These are phyloP conservation scores for Boletus rex-veris DNA, from an alignment of 768 basidiomycete species.

Conservation along the genomic window DNA sequence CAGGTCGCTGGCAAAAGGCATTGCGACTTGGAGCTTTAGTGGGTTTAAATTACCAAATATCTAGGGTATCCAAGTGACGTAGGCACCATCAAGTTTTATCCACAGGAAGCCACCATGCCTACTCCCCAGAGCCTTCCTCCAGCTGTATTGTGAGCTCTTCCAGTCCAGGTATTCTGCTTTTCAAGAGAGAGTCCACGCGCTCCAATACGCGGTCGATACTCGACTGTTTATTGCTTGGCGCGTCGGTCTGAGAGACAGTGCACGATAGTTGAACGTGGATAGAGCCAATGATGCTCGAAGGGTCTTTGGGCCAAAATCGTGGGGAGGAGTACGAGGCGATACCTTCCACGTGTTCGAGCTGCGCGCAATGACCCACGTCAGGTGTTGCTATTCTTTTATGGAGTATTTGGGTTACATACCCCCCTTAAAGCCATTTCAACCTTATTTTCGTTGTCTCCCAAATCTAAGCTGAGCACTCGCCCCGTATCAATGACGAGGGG, in stretches of 20 bases:
- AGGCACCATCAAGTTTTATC: constrained; percentile 9
- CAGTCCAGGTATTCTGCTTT: constrained; percentile 71
- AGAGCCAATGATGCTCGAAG: constrained; percentile 79
- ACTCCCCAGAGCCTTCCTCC: constrained; percentile 36
- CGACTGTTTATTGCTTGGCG: constrained; percentile 25
- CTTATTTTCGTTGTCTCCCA: constrained; percentile 55
- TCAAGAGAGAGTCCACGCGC: constrained; percentile 69
- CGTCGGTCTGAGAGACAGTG: constrained; percentile 52
- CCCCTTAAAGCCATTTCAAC: constrained; percentile 62
- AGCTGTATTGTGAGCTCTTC: constrained; percentile 91
- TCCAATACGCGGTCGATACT: constrained; percentile 63
- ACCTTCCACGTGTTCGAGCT: constrained; percentile 77
- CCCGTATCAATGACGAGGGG: constrained; percentile 95
- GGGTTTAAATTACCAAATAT: constrained; percentile 17
- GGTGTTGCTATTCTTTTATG: neutral
- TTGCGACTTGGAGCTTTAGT: neutral
- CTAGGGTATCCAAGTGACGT: constrained; percentile 5
- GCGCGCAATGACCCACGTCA: neutral
- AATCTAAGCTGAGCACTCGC: constrained; percentile 80
- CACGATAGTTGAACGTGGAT: constrained; percentile 86
- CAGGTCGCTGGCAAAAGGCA: neutral
- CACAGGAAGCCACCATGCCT: constrained; percentile 1
- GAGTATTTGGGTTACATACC: constrained; percentile 38
- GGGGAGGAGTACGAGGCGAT: constrained; percentile 76
- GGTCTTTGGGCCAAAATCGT: constrained; percentile 96